These are phyloP conservation scores for Hypoxylon sp. DNA, from an alignment of 2,329 filamentous ascomycete species.

Conservation along the genomic window DNA sequence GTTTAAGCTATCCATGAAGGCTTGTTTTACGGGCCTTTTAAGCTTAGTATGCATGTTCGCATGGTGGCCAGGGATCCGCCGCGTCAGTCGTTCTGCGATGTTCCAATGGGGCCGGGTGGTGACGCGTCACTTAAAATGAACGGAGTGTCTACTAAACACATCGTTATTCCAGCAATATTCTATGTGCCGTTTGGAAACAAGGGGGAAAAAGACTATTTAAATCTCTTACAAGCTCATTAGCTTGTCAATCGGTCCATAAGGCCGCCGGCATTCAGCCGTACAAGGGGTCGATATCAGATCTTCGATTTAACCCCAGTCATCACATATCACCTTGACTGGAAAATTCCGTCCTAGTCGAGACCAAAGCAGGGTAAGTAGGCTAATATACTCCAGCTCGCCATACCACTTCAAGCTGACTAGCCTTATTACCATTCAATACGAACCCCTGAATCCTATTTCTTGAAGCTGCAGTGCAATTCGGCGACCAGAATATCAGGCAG, in stretches of 20 bases:
- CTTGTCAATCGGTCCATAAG: neutral
- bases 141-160: neutral
- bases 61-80: slow-evolving; percentile 13
- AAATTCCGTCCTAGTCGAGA: neutral
- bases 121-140: slow-evolving; percentile 26
- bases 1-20: neutral
- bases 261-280: slow-evolving; percentile 3
- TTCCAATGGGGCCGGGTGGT: slow-evolving; percentile 17
- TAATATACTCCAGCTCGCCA: neutral
- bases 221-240: neutral
- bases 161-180: neutral
- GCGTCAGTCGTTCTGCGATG: slow-evolving; percentile 23
- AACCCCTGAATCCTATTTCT: neutral
- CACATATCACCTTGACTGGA: neutral
- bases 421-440: neutral
- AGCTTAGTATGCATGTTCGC: slow-evolving; percentile 4
- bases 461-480: neutral
- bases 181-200: neutral
- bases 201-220: slow-evolving; percentile 1
- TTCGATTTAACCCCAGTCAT: slow-evolving; percentile 6
- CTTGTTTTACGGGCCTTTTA: neutral
- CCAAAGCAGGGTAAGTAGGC: neutral
- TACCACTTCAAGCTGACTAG: neutral
- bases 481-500: neutral
- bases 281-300: slow-evolving; percentile 1